phyloP scores from a whole-genome alignment of 2,329 filamentous ascomycete species.

The Scolecobasidium constrictum region DNA sequence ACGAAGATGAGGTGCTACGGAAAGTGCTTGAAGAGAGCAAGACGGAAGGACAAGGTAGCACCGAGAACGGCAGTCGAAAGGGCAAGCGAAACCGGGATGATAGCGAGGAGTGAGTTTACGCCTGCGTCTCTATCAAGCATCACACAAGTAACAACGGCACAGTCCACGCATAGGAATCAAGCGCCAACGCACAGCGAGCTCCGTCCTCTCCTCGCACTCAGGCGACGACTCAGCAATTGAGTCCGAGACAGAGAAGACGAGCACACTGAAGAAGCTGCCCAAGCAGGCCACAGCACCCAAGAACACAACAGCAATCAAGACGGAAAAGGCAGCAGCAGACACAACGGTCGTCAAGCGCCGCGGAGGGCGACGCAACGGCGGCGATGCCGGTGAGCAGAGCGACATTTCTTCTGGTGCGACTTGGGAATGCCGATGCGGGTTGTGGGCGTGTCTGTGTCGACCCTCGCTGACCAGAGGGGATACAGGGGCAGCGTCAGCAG shows the following conservation, averaged over 20 bases:
- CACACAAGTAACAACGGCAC: not conserved
- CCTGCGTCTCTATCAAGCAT: not conserved
- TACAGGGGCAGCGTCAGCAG: not conserved
- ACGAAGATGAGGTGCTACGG: conserved; percentile 82
- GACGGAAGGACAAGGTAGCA: conserved; percentile 52
- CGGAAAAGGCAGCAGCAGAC: not conserved
- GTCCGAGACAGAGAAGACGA: conserved; percentile 51
- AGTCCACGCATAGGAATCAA: conserved; percentile 43
- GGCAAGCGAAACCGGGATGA: conserved; percentile 80
- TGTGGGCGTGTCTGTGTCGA: not conserved
- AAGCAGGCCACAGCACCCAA: no score
- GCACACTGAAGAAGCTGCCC: conserved; percentile 35
- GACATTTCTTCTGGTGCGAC: not conserved
- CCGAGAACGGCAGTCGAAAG: conserved; percentile 48
- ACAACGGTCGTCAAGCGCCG: not conserved
- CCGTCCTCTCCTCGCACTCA: conserved; percentile 51
- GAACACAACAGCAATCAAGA: not conserved
- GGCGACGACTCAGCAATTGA: conserved; percentile 44
- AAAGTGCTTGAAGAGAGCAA: conserved; percentile 93
- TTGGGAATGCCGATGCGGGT: not conserved
- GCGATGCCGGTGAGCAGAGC: not conserved
- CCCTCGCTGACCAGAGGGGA: not conserved
- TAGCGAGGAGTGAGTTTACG: conserved; percentile 73
- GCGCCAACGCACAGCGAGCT: conserved; percentile 66
- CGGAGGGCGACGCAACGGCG: not conserved